Percentiles rank a stretch among this genome's conserved stretches.
These are phyloP conservation scores for Cokeromyces recurvatus DNA, from an alignment of 371 early-diverging fungal genomes.

Conservation along the genomic window DNA sequence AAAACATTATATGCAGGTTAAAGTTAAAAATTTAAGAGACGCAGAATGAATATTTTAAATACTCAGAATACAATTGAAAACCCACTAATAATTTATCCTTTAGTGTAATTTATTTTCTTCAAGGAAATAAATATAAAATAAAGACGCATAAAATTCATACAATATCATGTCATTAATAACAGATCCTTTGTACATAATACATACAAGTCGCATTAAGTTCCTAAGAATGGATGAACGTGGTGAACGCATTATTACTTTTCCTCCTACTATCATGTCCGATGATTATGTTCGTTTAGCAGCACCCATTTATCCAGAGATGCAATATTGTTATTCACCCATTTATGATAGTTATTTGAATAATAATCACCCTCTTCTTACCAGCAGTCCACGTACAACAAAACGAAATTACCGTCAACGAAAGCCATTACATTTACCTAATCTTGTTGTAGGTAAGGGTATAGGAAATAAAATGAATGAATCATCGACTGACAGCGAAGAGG, in stretches of 20 bases:
- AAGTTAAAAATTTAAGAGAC: too few species aligned
- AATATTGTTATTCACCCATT: conserved; percentile 62
- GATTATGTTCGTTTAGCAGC: conserved; percentile 75
- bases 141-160: too few species aligned
- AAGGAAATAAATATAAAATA: too few species aligned
- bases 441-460: too few species aligned
- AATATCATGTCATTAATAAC: conserved; percentile 76
- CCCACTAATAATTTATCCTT: too few species aligned
- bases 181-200: conserved; percentile 73
- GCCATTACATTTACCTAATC: too few species aligned
- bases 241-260: conserved; percentile 70
- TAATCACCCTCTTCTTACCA: not conserved
- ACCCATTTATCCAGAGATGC: conserved; percentile 68
- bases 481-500: conserved; percentile 20
- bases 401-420: conserved; percentile 15
- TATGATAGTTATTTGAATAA: conserved; percentile 27
- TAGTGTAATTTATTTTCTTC: too few species aligned
- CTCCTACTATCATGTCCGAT: conserved; percentile 61
- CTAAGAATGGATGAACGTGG: conserved; percentile 69
- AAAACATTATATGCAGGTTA: too few species aligned
- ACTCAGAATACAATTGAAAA: too few species aligned
- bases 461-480: not conserved
- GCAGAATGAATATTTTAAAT: too few species aligned
- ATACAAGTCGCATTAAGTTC: conserved; percentile 75
- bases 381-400: conserved; percentile 26